Percentiles rank a stretch among this genome's conserved stretches.
Conservation (phyloP, 345 rosid species). For the Heritiera littoralis region DNA sequence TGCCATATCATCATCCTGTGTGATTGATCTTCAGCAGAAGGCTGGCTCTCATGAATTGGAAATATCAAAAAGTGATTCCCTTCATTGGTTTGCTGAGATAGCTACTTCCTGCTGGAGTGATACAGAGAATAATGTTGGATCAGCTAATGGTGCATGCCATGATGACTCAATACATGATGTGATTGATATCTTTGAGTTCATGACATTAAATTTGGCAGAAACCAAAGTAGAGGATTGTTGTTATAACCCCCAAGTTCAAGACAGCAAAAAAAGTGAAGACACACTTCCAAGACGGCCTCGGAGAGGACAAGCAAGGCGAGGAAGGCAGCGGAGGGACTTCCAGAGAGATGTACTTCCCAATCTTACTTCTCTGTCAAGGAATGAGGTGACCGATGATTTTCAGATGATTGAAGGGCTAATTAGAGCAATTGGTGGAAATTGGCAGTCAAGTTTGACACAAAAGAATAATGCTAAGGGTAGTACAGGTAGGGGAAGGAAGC, state of each 20-base stretch:
- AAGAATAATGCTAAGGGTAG: constrained; percentile 40
- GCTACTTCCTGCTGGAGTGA: constrained; percentile 30
- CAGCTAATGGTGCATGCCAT: constrained; percentile 16
- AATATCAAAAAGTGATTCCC: constrained; percentile 36
- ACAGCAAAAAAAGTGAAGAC: constrained; percentile 40
- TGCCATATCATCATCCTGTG: constrained; percentile 47
- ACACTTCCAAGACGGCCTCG: constrained; percentile 44
- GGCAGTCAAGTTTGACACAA: constrained; percentile 48
- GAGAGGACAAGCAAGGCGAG: constrained; percentile 69
- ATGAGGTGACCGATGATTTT: constrained; percentile 72
- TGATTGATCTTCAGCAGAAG: constrained; percentile 22
- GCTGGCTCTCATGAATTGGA: constrained; percentile 4
- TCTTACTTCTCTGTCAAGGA: constrained; percentile 56
- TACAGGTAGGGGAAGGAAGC: constrained; percentile 56
- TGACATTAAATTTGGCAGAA: constrained; percentile 64
- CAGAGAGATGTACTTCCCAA: constrained; percentile 76
- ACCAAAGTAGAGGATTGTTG: constrained; percentile 42
- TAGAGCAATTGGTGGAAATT: constrained; percentile 59
- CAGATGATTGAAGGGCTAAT: constrained; percentile 68
- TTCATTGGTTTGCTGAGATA: constrained; percentile 71
- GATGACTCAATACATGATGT: constrained; percentile 27
- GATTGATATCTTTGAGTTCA: constrained; percentile 65
- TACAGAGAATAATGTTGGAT: constrained; percentile 20
- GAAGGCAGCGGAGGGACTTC: constrained; percentile 73
- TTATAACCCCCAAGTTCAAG: constrained; percentile 41